Evolutionary conservation across 2,329 filamentous ascomycete species (phyloP), one percentile per base, ranked within the genome.

Genomic region (Diplodia sapinea): DNA sequence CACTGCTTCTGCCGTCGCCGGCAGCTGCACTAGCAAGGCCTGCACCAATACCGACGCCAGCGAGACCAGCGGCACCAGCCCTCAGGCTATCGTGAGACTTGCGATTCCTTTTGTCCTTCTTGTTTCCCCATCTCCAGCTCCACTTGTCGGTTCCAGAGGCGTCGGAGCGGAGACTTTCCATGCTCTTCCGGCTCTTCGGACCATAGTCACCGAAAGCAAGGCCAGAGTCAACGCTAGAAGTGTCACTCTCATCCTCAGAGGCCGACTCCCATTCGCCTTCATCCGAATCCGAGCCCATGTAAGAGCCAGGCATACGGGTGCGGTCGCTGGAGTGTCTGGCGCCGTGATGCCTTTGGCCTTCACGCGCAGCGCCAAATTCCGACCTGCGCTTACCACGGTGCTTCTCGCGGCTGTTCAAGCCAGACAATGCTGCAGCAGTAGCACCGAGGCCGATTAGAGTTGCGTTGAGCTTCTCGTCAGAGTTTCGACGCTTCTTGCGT

Each of bases 111-210:
- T 75, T 76, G 70, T 77, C 77, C 72, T 79, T 80, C 72, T 82
- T 84, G 72, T 83, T 82, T 38, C 85, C 84, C 85, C 86, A 88
- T 68, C 85, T 80, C 86, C 87, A 89, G 33, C 83, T 81, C 87
- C 86, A 89, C 72, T 86, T 86, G 64, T 80, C 82, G 2, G 81
- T 83, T 29, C 82, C 84, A 29, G 85, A 87, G 33, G 77, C 80
- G n/a, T 85, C 81, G 1, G 85, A 87, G 4, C 74, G 78, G 1
- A 86, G 77, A 12, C 86, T 87, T 61, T 86, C 85, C 49, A 79
- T 76, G 68, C 85, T 87, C 70, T 82, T 71, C 74, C 76, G 57
- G 31, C 66, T 56, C 38, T 52, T 62, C 51, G 72, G 73, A 31
- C 76, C 74, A 40, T 78, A 78, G 56, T 82, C 83, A 51, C 88